Evolutionary conservation across 2,329 filamentous ascomycete genomes (phyloP), one percentile per base, ranked within the genome.

Genomic region (Xylaria sp.): DNA sequence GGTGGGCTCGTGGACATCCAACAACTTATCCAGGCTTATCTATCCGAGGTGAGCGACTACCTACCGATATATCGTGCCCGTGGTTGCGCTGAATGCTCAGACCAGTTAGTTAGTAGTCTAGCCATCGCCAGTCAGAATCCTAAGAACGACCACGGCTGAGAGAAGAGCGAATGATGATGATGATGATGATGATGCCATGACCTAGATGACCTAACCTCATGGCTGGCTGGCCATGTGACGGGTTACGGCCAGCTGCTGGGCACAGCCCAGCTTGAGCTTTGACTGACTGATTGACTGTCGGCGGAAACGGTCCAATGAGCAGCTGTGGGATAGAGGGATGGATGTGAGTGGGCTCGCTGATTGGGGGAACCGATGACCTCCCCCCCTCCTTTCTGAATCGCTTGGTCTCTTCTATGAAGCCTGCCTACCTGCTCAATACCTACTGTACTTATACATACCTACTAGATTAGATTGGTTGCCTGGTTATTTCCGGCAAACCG

Each of bases 151-250:
- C 61, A 64, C 56, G 61, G 33, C 25, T n/a, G n/a, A 14, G 28
- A 9, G 28, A 31, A 31, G 28, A 38, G 43, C n/a, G n/a, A n/a
- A n/a, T 40, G 45, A 40, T 17, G 37, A 51, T 43, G 31, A 37
- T 51, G 54, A 9, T 31, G 40, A 40, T 23, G 49, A 53, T 55
- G 50, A 43, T 60, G 17, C 43, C 57, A 45, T 31, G 21, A 33
- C 55, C 35, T 25, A 25, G 61, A 45, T 31, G 21, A 33, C 55
- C 35, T 25, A 25, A n/a, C 53, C 55, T 50, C 42, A n/a, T n/a
- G n/a, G n/a, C n/a, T 33, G 14, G n/a, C 21, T n/a, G 46, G 33
- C 57, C 61, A 60, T 63, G 57, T 63, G 61, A 63, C 61, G 33
- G 43, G 12, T 51, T 45, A 38, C 49, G 42, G 25, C 54, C 21